These are phyloP conservation scores for Cryomyces minteri DNA, from an alignment of 495 filamentous ascomycete species.

Conservation along the genomic window DNA sequence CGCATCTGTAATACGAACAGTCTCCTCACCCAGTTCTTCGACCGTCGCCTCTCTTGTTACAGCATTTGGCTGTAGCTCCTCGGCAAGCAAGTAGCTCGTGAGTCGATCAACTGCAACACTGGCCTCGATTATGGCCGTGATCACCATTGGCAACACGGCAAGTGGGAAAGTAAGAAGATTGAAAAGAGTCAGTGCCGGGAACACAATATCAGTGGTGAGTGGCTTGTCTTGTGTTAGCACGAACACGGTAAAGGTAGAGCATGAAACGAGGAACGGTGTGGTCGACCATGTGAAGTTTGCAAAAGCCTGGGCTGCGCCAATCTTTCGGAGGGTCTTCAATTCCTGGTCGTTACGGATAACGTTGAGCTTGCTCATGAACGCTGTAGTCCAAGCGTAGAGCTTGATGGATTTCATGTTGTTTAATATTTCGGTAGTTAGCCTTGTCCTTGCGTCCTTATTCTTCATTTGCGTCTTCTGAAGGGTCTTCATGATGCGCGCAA, in stretches of 20 bases:
- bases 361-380: constrained; percentile 95
- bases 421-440: constrained; percentile 91
- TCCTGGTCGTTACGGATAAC: constrained; percentile 90
- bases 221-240: constrained; percentile 65
- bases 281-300: constrained; percentile 99
- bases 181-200: constrained; percentile 83
- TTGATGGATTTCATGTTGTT: constrained; percentile 99
- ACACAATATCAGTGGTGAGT: constrained; percentile 86
- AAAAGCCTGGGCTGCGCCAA: constrained; percentile 81
- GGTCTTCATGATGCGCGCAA: constrained; percentile 83
- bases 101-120: constrained; percentile 76
- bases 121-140: constrained; percentile 92
- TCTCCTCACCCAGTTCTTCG: constrained; percentile 60
- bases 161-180: constrained; percentile 92
- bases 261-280: constrained; percentile 97
- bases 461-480: constrained; percentile 96
- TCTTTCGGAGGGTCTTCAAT: constrained; percentile 85
- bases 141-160: constrained; percentile 90
- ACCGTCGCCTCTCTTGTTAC: constrained; percentile 49
- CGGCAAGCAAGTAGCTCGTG: constrained; percentile 68
- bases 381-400: constrained; percentile 90
- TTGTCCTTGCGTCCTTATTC: constrained; percentile 89
- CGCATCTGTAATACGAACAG: constrained; percentile 62
- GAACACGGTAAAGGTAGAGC: constrained; percentile 89
- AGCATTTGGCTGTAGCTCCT: constrained; percentile 79